phyloP scores from a whole-genome alignment of 1,139 yeast species.

The Zhuliangozyma parablackwelliae region DNA sequence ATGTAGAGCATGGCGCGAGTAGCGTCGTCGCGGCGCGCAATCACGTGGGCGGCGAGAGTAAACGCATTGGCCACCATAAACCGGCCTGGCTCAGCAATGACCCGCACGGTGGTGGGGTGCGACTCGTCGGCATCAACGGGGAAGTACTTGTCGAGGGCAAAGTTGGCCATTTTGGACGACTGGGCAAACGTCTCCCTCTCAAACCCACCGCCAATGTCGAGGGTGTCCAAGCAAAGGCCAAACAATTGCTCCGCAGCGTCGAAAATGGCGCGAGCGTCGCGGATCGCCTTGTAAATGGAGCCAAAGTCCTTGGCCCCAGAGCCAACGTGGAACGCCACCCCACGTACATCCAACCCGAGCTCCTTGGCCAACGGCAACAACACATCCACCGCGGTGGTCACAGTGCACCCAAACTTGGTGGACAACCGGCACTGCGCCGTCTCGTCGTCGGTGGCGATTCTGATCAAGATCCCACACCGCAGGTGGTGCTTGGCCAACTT shows the following conservation, averaged over 20 bases:
- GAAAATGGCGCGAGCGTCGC: constrained; percentile 70
- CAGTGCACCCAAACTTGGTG: constrained; percentile 82
- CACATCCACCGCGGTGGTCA: constrained; percentile 46
- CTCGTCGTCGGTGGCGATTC: constrained; percentile 89
- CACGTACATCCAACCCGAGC: constrained; percentile 61
- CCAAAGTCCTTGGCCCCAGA: constrained; percentile 82
- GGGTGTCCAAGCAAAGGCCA: constrained; percentile 49
- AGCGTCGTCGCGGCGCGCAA: constrained; percentile 61
- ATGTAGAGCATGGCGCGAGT: constrained; percentile 56
- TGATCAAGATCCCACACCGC: constrained; percentile 60
- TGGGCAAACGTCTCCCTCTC: constrained; percentile 60
- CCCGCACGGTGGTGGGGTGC: constrained; percentile 30
- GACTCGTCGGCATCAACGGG: constrained; percentile 23
- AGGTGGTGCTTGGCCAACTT: constrained; percentile 72
- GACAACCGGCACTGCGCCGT: constrained; percentile 83
- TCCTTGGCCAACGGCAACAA: constrained; percentile 61
- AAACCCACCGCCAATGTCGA: constrained; percentile 96
- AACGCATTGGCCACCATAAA: constrained; percentile 84
- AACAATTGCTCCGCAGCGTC: constrained; percentile 43
- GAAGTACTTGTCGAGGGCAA: constrained; percentile 55
- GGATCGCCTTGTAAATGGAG: constrained; percentile 66
- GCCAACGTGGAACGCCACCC: constrained; percentile 95
- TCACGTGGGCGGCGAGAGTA: constrained; percentile 78
- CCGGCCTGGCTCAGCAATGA: constrained; percentile 95
- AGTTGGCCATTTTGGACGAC: constrained; percentile 56